phyloP scores from a whole-genome alignment of 2,329 filamentous ascomycete genomes.

The Hypoxylon sp. region DNA sequence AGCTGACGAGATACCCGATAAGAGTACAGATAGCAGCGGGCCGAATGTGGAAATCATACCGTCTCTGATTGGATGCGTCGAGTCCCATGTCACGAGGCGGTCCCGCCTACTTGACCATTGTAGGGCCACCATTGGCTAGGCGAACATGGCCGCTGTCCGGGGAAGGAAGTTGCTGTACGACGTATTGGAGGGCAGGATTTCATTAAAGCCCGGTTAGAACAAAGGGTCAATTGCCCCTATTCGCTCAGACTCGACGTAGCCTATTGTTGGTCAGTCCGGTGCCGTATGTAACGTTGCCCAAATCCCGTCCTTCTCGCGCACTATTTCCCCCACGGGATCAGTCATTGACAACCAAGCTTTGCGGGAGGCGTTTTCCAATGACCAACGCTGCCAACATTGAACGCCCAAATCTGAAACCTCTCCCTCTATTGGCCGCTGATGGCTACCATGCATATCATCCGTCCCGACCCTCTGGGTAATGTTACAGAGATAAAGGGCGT shows the following conservation, averaged over 20 bases:
- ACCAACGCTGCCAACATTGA: slow-evolving; percentile 1
- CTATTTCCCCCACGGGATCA: slow-evolving; percentile 21
- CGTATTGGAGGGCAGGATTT: slow-evolving; percentile 22
- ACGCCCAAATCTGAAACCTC: neutral
- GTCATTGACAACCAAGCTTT: neutral
- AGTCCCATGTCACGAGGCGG: slow-evolving; percentile 39
- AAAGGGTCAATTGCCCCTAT: slow-evolving; percentile 17
- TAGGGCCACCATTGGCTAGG: slow-evolving; percentile 42
- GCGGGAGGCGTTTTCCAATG: slow-evolving; percentile 14
- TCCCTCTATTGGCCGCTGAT: slow-evolving; percentile 25
- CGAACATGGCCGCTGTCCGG: slow-evolving; percentile 35
- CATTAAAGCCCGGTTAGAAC: slow-evolving; percentile 23
- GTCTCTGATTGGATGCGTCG: slow-evolving; percentile 44
- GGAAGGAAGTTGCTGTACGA: slow-evolving; percentile 39
- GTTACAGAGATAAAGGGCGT: slow-evolving; percentile 36
- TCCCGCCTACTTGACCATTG: slow-evolving; percentile 17
- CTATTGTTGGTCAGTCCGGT: slow-evolving; percentile 7
- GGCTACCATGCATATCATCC: slow-evolving; percentile 35
- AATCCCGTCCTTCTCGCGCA: slow-evolving; percentile 8
- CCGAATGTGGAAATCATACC: slow-evolving; percentile 46
- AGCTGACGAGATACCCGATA: slow-evolving; percentile 44
- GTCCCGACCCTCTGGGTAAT: slow-evolving; percentile 34
- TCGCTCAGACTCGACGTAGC: slow-evolving; percentile 19
- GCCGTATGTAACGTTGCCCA: slow-evolving; percentile 52
- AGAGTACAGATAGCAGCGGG: slow-evolving; percentile 47